Evolutionary conservation across 2,329 filamentous ascomycete species (phyloP).

Genomic region (Dactylellina leptospora): DNA sequence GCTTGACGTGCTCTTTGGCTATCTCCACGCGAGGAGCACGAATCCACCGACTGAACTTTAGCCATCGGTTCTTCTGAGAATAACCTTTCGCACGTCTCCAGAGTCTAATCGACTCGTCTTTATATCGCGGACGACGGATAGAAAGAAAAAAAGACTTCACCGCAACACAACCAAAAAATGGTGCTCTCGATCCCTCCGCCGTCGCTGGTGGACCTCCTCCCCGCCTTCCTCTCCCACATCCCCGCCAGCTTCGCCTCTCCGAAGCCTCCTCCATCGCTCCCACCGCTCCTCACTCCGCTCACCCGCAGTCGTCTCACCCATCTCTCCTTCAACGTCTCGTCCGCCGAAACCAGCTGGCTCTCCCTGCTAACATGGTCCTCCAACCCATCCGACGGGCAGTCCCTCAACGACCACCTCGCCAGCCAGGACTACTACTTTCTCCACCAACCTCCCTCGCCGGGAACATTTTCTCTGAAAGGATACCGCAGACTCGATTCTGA

Average conservation of each 20-base stretch:
- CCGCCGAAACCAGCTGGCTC: constrained; percentile 69
- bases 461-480: constrained; percentile 68
- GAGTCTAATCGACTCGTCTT: no score
- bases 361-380: constrained; percentile 72
- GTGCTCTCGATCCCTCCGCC: constrained; percentile 54
- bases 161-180: constrained; percentile 46
- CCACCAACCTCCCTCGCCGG: constrained; percentile 76
- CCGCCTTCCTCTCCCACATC: constrained; percentile 69
- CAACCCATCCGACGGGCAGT: constrained; percentile 66
- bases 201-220: constrained; percentile 61
- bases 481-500: constrained; percentile 78
- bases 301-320: constrained; percentile 73
- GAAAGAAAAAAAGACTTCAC: neutral
- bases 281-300: constrained; percentile 72
- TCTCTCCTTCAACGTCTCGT: constrained; percentile 66
- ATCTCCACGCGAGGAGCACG: no score
- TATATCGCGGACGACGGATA: no score
- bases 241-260: constrained; percentile 69
- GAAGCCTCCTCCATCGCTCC: constrained; percentile 67
- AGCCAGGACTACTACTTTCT: constrained; percentile 74
- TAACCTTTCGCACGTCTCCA: no score
- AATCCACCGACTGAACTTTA: no score
- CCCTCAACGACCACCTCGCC: constrained; percentile 69
- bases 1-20: no score
- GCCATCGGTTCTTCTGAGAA: no score